Evolutionary conservation across 768 basidiomycete genomes (phyloP).

Genomic region (Mycena alexandri): DNA sequence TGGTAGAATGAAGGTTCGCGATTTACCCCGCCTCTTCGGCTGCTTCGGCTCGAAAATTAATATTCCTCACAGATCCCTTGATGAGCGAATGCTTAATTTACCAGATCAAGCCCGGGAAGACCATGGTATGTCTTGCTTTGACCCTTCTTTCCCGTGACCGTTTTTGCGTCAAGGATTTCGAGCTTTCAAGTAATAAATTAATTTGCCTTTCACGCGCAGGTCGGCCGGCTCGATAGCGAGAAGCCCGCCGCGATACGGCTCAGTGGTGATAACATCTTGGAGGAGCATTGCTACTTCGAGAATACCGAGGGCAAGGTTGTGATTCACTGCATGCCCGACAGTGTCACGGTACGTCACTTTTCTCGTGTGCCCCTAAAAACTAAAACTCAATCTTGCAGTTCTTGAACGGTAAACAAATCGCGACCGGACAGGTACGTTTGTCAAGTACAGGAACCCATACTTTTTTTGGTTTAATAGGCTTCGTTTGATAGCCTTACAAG

Average conservation of each 20-base stretch:
- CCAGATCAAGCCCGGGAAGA: constrained; percentile 89
- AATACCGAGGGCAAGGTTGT: constrained; percentile 88
- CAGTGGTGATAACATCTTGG: constrained; percentile 91
- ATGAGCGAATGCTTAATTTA: constrained; percentile 98
- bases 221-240: constrained; percentile 89
- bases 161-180: constrained; percentile 13
- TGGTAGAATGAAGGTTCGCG: constrained; percentile 76
- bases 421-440: constrained; percentile 75
- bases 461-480: constrained; percentile 40
- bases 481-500: constrained; percentile 71
- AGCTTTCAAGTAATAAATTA: background rate
- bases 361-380: constrained; percentile 28
- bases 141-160: constrained; percentile 24
- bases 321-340: constrained; percentile 82
- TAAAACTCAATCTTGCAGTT: constrained; percentile 64
- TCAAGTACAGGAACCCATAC: constrained; percentile 20
- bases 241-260: constrained; percentile 90
- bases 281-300: constrained; percentile 94
- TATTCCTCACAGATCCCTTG: constrained; percentile 76
- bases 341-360: constrained; percentile 76
- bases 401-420: constrained; percentile 92
- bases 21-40: constrained; percentile 32
- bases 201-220: constrained; percentile 54
- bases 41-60: constrained; percentile 25
- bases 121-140: constrained; percentile 64